Percentiles rank a stretch among this genome's conserved stretches.
phyloP scores from a whole-genome alignment of 2,329 filamentous ascomycete genomes.

The Zopfia rhizophila region DNA sequence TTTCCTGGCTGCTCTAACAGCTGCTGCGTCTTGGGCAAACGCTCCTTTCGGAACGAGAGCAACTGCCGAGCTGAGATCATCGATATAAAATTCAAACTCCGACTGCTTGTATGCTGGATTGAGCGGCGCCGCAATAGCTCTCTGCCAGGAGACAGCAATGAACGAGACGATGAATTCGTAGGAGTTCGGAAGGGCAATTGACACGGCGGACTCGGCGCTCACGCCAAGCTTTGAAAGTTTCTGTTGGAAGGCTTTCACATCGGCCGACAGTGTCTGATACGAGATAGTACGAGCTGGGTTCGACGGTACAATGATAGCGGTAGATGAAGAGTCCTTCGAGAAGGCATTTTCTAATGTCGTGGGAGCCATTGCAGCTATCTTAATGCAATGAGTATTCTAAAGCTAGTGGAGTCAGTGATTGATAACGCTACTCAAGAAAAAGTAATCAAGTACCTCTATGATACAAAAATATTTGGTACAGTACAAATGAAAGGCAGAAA shows the following conservation, averaged over 20 bases:
- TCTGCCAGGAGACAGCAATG: conserved; percentile 85
- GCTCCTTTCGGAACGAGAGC: conserved; percentile 79
- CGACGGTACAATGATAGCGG: conserved; percentile 79
- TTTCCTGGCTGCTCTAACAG: conserved; percentile 79
- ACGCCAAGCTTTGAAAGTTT: conserved; percentile 82
- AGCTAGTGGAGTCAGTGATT: not conserved
- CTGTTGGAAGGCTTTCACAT: conserved; percentile 77
- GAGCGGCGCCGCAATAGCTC: conserved; percentile 84
- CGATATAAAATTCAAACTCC: conserved; percentile 93
- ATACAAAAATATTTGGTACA: too few species aligned
- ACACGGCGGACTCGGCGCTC: conserved; percentile 74
- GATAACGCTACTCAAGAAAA: too few species aligned
- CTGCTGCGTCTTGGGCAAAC: conserved; percentile 72
- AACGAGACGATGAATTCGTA: conserved; percentile 91
- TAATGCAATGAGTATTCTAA: not conserved
- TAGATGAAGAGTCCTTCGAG: conserved; percentile 60
- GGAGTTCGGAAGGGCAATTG: conserved; percentile 84
- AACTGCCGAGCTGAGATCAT: conserved; percentile 82
- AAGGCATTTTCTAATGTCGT: conserved; percentile 71
- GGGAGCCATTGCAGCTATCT: conserved; percentile 61
- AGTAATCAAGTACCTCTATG: too few species aligned
- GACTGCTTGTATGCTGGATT: conserved; percentile 90
- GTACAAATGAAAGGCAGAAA: too few species aligned
- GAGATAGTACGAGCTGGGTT: conserved; percentile 73
- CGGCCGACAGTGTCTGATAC: conserved; percentile 72